Evolutionary conservation across 2,329 filamentous ascomycete species (phyloP), one percentile per base, ranked within the genome.

Genomic region (Magnaporthiopsis poae): DNA sequence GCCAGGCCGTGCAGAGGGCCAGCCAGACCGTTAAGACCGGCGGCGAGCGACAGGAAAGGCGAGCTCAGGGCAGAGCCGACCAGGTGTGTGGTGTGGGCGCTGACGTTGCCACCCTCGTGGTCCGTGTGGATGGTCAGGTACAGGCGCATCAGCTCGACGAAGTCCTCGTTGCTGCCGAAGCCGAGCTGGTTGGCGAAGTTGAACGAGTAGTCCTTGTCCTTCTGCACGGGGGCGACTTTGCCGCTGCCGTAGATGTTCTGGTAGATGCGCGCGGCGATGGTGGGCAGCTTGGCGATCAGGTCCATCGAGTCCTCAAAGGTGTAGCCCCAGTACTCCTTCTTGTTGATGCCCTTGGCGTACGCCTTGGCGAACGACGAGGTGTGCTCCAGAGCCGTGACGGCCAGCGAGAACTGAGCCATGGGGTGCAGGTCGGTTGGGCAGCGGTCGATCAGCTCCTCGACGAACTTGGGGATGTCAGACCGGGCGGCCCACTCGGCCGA

Each of bases 171-270:
- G 76, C 90, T 88, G 74, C 90, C 90, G 79, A 95, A 99, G 76
- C 95, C 95, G 74, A 99, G 92, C 88, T 96, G 92, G 88, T 98
- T 98, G 82, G 95, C 93, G 79, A 99, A 91, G 90, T 99, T 99
- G 91, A 90, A 99, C 75, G 89, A 87, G 85, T 97, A 99, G 79
- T 99, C 95, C 90, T 98, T 95, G 84, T 98, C 94, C 87, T 96
- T 96, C 86, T 98, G 89, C 79, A 96, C 87, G 66, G 92, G 80
- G 69, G 92, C 91, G 73, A 99, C 94, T 89, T 98, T 98, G 83
- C 95, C 95, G 77, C 96, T 95, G 89, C 98, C 97, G 91, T 96
- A 99, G 80, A 98, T 90, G 81, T 99, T 99, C 85, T 96, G 95
- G 89, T 99, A 99, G 87, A 99, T 99, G 84, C 92, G 92, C 71